phyloP scores from a whole-genome alignment of 192 early-diverging fungal species.

The Gryganskiella cystojenkinii region DNA sequence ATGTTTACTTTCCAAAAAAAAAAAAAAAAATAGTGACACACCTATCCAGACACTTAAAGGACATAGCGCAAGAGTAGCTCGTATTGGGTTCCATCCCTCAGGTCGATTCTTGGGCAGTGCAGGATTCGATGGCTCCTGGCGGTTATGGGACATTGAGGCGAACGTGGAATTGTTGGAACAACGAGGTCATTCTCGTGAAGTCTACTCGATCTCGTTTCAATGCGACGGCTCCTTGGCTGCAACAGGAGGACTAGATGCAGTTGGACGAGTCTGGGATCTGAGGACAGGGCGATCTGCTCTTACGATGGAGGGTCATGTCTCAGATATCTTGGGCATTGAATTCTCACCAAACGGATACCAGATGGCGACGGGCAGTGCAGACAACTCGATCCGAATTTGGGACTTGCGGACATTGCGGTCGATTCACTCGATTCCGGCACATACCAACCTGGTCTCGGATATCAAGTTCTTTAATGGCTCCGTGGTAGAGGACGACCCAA shows the following conservation, averaged over 20 bases:
- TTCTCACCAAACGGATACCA: slow-evolving; percentile 96
- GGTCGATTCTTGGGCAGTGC: slow-evolving; percentile 84
- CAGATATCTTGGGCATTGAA: slow-evolving; percentile 88
- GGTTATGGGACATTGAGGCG: slow-evolving; percentile 93
- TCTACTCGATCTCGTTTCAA: slow-evolving; percentile 94
- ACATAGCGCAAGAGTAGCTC: slow-evolving; percentile 84
- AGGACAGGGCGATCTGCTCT: slow-evolving; percentile 91
- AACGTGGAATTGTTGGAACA: slow-evolving; percentile 85
- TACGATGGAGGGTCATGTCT: slow-evolving; percentile 91
- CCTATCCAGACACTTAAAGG: slow-evolving; percentile 84
- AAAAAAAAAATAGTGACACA: slow-evolving; percentile 59
- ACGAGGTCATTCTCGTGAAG: slow-evolving; percentile 94
- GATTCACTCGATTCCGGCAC: slow-evolving; percentile 89
- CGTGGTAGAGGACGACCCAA: slow-evolving; percentile 5
- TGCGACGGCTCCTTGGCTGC: slow-evolving; percentile 90
- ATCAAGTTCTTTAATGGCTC: slow-evolving; percentile 68
- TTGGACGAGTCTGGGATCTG: slow-evolving; percentile 96
- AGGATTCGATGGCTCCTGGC: slow-evolving; percentile 90
- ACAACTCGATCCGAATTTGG: slow-evolving; percentile 93
- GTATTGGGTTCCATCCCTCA: slow-evolving; percentile 91
- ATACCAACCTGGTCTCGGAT: slow-evolving; percentile 89
- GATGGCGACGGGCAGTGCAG: slow-evolving; percentile 90
- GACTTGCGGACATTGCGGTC: slow-evolving; percentile 85
- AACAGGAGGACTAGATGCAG: slow-evolving; percentile 92
- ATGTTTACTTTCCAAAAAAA: too few species aligned